phyloP scores from a whole-genome alignment of 345 rosid species.

The Nephelium lappaceum region DNA sequence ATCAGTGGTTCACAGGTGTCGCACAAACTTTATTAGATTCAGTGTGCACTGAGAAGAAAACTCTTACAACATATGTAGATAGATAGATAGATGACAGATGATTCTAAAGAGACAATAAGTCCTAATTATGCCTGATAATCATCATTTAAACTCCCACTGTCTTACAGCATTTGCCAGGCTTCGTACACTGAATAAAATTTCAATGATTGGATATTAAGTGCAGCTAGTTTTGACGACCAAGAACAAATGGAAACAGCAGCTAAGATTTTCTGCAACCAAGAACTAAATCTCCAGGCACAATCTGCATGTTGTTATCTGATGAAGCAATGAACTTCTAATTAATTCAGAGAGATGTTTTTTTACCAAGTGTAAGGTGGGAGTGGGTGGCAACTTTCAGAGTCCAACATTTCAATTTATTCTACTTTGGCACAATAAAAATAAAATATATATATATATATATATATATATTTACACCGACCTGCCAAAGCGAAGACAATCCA shows the following conservation, averaged over 20 bases:
- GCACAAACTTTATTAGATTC: too few species aligned
- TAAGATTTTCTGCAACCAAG: neutral
- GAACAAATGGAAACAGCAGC: neutral
- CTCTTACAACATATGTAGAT: too few species aligned
- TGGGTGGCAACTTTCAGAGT: neutral
- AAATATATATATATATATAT: neutral
- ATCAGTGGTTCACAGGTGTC: too few species aligned
- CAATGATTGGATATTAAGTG: neutral
- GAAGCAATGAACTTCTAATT: neutral
- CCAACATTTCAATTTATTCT: neutral
- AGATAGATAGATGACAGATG: too few species aligned
- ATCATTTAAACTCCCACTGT: neutral
- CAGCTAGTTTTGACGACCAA: neutral
- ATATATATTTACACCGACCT: neutral
- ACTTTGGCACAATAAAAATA: neutral
- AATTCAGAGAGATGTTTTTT: neutral
- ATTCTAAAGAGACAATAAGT: neutral
- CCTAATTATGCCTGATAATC: neutral
- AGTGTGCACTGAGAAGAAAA: too few species aligned
- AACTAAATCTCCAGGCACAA: neutral
- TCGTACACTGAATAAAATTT: neutral
- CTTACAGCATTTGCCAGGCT: neutral
- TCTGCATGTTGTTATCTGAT: neutral
- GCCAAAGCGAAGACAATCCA: neutral
- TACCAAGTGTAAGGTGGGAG: neutral